These are phyloP conservation scores for Fomes fomentarius DNA, from an alignment of 1,284 basidiomycete species.

Conservation along the genomic window DNA sequence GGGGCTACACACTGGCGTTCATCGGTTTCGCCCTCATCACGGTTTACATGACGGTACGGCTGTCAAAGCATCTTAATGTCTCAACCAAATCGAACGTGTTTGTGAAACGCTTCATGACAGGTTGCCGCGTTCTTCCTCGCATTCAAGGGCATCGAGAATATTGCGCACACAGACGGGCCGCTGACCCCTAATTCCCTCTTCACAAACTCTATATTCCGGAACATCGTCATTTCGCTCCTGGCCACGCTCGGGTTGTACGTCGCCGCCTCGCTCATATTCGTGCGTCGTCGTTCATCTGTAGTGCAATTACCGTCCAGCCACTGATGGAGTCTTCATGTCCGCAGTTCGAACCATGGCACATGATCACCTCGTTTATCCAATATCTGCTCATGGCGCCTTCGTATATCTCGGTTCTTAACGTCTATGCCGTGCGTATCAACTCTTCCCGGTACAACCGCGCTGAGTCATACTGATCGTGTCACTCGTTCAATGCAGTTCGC, in stretches of 20 bases:
- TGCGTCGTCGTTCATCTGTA: conserved; percentile 44
- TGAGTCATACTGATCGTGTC: conserved; percentile 15
- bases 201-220: conserved; percentile 78
- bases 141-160: conserved; percentile 72
- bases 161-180: conserved; percentile 50
- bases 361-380: conserved; percentile 94
- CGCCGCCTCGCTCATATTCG: conserved; percentile 79
- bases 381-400: conserved; percentile 92
- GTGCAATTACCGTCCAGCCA: background rate
- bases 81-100: background rate
- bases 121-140: conserved; percentile 80
- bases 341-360: conserved; percentile 89
- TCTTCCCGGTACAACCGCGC: conserved; percentile 2
- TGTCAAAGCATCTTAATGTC: conserved; percentile 10
- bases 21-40: conserved; percentile 89
- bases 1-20: conserved; percentile 81
- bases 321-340: conserved; percentile 6
- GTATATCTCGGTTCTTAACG: conserved; percentile 90
- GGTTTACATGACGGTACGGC: conserved; percentile 86
- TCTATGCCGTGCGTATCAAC: conserved; percentile 73
- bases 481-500: conserved; percentile 71
- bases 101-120: conserved; percentile 41
- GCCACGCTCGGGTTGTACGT: conserved; percentile 89
- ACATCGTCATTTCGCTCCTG: conserved; percentile 84
- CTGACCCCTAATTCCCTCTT: conserved; percentile 64